Evolutionary conservation across 108 stramenopile species (phyloP), one percentile per base, ranked within the genome.

Genomic region (Chaetoceros tenuissimus): DNA sequence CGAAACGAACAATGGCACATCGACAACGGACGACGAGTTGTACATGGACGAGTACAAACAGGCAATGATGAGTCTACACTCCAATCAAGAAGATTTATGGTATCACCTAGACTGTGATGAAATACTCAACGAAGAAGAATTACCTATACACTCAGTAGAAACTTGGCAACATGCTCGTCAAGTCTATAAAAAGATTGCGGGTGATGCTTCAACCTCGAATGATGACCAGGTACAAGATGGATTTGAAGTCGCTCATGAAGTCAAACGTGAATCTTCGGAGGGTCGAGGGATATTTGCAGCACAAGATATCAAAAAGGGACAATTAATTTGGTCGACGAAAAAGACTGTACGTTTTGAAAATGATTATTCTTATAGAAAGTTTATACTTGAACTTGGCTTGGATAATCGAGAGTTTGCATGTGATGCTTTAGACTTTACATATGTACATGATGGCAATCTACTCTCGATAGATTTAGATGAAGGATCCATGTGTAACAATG

Each of bases 401-500:
- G n/a, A n/a, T n/a, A 45, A 51, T 31, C 25, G 52, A 16, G 10
- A 1, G 26, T 55, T 63, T 20, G 53, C 53, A 2, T 63, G 62
- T 46, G 62, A 63, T 46, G 62, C 28, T 0, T 3, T 63, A 8
- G 10, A 54, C 23, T 63, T 51, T 51, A 43, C 62, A 1, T 63
- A 63, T 28, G 53, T 52, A 0, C 44, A 44, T 10, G 5, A 24
- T 23, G 46, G 19, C 20, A 31, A 23, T 24, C 20, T 53, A 45
- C 20, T 46, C 10, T 53, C 52, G 19, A 16, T 63, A 2, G 62
- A 63, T 54, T 28, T 63, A 46, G 62, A 63, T 63, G 25, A 43
- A 45, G 62, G 62, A 53, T 54, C 52, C 30, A 46, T 63, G 20
- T 22, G 52, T 29, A 63, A 63, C 45, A 43, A 47, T 19, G 53